Evolutionary conservation across 306 rosid species (phyloP).

Genomic region (Cucurbita moschata): DNA sequence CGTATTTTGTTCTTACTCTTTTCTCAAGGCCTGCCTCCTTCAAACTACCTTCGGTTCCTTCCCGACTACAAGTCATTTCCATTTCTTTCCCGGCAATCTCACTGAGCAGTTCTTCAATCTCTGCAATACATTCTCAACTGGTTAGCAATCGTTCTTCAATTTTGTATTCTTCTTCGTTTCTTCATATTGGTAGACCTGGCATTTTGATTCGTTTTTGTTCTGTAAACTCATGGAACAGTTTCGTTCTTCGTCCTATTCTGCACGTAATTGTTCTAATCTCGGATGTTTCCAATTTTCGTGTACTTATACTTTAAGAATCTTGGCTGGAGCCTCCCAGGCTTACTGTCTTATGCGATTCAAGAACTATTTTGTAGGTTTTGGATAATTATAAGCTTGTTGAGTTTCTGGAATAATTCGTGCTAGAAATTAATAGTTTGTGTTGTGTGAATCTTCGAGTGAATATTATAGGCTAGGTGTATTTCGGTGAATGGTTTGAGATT

Average conservation of each 20-base stretch:
- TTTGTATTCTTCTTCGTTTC: not conserved
- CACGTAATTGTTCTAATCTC: not conserved
- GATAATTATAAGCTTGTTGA: not conserved
- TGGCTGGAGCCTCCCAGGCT: not conserved
- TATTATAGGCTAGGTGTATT: not conserved
- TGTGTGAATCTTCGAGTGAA: not conserved
- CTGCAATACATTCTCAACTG: not conserved
- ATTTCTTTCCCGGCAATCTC: not conserved
- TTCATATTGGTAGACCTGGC: not conserved
- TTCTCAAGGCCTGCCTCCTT: not conserved
- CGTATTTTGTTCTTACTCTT: too few relatives aligned
- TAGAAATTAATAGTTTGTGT: not conserved
- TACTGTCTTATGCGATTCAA: not conserved
- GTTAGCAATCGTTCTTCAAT: not conserved
- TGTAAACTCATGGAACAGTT: not conserved
- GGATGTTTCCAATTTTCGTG: not conserved
- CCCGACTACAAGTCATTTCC: not conserved
- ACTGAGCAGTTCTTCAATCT: not conserved
- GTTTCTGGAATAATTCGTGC: not conserved
- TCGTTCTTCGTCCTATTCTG: not conserved
- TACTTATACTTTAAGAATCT: not conserved
- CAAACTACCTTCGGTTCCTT: not conserved
- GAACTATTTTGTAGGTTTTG: not conserved
- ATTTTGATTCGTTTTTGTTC: not conserved
- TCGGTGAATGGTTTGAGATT: not conserved